Percentiles rank a stretch among this genome's conserved stretches.
Evolutionary conservation across 116 monocot genomes (phyloP).

Genomic region (Zostera marina): DNA sequence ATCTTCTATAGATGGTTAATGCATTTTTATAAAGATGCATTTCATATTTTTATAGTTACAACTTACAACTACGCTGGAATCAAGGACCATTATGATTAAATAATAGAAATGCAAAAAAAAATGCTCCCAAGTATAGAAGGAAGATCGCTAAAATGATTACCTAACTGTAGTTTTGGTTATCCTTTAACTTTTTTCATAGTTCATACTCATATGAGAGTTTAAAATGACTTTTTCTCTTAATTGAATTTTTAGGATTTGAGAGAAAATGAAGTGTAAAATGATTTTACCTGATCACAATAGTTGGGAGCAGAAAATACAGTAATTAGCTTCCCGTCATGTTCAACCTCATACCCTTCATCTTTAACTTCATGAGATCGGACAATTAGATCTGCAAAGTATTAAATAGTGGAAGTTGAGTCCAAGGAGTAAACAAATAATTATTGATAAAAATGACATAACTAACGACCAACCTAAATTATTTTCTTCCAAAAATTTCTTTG

Average conservation of each 20-base stretch:
- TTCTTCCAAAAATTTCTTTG: constrained; percentile 76
- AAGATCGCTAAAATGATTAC: no score
- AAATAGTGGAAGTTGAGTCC: neutral
- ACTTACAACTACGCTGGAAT: no score
- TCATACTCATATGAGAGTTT: no score
- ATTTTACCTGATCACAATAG: constrained; percentile 89
- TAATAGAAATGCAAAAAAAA: no score
- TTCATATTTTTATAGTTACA: no score
- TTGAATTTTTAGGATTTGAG: neutral
- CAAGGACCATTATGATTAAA: no score
- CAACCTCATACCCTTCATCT: constrained; percentile 98
- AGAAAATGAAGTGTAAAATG: neutral
- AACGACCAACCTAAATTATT: constrained; percentile 62
- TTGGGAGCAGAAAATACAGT: constrained; percentile 99
- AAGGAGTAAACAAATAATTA: neutral
- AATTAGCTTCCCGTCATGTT: constrained; percentile 93
- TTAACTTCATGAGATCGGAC: constrained; percentile 98
- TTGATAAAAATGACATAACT: constrained; percentile 18
- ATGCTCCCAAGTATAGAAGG: no score
- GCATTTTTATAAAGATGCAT: no score
- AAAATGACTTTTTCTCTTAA: no score
- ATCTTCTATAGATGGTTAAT: no score
- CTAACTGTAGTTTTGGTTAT: no score
- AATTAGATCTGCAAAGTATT: constrained; percentile 47
- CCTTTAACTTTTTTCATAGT: no score